Conservation (phyloP, 2,329 filamentous ascomycete genomes). For the Alternaria triticina region DNA sequence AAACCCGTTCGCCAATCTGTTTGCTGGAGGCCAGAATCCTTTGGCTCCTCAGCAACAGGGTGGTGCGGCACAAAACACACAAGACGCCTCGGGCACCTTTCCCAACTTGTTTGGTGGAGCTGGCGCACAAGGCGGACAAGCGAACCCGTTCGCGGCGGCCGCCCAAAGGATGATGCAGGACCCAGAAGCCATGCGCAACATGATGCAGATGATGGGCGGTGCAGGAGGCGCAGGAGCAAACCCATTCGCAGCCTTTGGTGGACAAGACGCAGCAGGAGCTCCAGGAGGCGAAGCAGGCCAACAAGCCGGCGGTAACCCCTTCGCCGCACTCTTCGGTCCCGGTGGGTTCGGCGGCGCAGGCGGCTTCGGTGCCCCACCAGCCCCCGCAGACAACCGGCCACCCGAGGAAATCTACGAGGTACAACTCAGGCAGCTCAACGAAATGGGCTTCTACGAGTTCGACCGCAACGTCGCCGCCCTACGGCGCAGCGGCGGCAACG, state of each 20-base stretch:
- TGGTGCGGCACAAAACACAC: conserved; percentile 26
- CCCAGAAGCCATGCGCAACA: conserved; percentile 60
- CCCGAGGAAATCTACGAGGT: conserved; percentile 93
- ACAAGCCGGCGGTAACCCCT: conserved; percentile 44
- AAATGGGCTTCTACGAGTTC: conserved; percentile 99
- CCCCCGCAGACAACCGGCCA: conserved; percentile 79
- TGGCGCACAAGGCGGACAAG: conserved; percentile 37
- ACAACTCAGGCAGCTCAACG: conserved; percentile 90
- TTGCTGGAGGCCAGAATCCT: conserved; percentile 50
- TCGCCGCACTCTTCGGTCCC: conserved; percentile 55
- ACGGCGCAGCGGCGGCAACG: conserved; percentile 86
- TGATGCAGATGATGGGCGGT: conserved; percentile 61
- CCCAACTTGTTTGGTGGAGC: conserved; percentile 60
- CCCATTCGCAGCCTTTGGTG: conserved; percentile 49
- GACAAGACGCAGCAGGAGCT: conserved; percentile 51
- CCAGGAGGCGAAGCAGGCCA: conserved; percentile 42
- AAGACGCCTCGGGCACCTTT: conserved; percentile 39
- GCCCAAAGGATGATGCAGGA: conserved; percentile 61
- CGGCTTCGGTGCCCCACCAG: conserved; percentile 42
- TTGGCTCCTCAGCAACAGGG: conserved; percentile 37
- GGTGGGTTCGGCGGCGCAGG: conserved; percentile 49
- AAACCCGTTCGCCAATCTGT: conserved; percentile 69
- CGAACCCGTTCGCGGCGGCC: conserved; percentile 59
- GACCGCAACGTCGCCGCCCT: conserved; percentile 90
- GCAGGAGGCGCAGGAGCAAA: conserved; percentile 50